Evolutionary conservation across 1,139 yeast genomes (phyloP).

Genomic region (Diutina neorugosa): DNA sequence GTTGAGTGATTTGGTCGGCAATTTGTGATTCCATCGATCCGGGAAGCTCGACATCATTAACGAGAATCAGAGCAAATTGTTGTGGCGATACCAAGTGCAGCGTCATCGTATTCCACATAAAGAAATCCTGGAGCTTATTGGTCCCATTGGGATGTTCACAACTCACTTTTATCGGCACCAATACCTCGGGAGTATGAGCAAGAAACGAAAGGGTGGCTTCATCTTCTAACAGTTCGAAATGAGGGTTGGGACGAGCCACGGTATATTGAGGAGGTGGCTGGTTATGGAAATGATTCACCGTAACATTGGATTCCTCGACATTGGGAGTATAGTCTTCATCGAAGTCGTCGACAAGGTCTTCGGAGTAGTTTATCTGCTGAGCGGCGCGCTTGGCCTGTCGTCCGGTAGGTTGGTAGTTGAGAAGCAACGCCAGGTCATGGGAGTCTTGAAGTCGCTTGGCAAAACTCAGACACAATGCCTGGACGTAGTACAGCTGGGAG

Average conservation of each 20-base stretch:
- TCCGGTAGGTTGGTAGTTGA: conserved; percentile 2
- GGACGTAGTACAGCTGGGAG: conserved; percentile 2
- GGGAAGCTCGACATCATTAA: conserved; percentile 77
- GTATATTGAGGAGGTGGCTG: conserved; percentile 13
- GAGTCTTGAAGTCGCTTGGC: conserved; percentile 3
- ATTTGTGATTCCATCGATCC: conserved; percentile 50
- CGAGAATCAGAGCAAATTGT: conserved; percentile 66
- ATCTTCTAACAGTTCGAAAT: background rate
- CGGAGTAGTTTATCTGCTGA: conserved; percentile 61
- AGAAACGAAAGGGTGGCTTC: conserved; percentile 12
- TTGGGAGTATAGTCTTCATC: conserved; percentile 41
- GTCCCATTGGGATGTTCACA: conserved; percentile 56
- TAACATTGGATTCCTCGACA: background rate
- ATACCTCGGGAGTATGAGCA: conserved; percentile 23
- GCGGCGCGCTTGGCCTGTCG: conserved; percentile 53
- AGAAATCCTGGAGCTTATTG: conserved; percentile 56
- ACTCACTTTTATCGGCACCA: conserved; percentile 72
- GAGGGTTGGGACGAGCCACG: conserved; percentile 15
- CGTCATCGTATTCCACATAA: conserved; percentile 87
- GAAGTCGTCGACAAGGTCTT: conserved; percentile 44
- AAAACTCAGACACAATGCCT: conserved; percentile 3
- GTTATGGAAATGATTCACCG: conserved; percentile 11
- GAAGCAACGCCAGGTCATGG: conserved; percentile 4
- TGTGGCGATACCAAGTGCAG: conserved; percentile 60
- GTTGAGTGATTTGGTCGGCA: conserved; percentile 61